Conservation (phyloP, 192 early-diverging fungal species). For the Backusella morwellensis region DNA sequence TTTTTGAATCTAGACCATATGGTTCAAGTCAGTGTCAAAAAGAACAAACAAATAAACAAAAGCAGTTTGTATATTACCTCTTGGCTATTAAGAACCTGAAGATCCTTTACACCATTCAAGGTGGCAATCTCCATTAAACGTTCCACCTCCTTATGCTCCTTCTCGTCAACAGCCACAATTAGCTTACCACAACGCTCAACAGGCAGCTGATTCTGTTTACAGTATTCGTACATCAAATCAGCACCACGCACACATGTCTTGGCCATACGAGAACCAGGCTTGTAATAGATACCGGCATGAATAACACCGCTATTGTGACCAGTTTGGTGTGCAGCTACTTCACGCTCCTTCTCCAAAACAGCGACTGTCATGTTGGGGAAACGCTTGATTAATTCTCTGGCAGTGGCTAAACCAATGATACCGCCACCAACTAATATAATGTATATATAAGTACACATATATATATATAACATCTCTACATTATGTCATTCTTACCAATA, state of each 20-base stretch:
- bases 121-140: slow-evolving; percentile 27
- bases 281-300: slow-evolving; percentile 35
- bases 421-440: slow-evolving; percentile 32
- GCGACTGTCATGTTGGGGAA: slow-evolving; percentile 33
- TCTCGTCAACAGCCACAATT: slow-evolving; percentile 41
- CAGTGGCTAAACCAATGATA: slow-evolving; percentile 37
- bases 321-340: slow-evolving; percentile 37
- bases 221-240: slow-evolving; percentile 47
- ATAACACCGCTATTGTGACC: slow-evolving; percentile 38
- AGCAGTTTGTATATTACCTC: slow-evolving; percentile 8
- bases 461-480: neutral
- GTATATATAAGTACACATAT: neutral
- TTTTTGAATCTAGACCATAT: slow-evolving; percentile 18
- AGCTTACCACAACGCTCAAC: slow-evolving; percentile 47
- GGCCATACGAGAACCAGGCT: slow-evolving; percentile 34
- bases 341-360: slow-evolving; percentile 34
- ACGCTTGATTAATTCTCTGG: slow-evolving; percentile 31
- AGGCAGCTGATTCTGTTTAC: slow-evolving; percentile 39
- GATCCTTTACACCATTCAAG: slow-evolving; percentile 32
- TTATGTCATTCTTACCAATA: neutral
- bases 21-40: neutral
- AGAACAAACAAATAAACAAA: neutral
- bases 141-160: slow-evolving; percentile 37
- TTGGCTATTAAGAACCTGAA: slow-evolving; percentile 28
- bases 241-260: slow-evolving; percentile 48